Evolutionary conservation across 2,329 filamentous ascomycete species (phyloP), one percentile per base, ranked within the genome.

Genomic region (Ophiostoma perfectum): DNA sequence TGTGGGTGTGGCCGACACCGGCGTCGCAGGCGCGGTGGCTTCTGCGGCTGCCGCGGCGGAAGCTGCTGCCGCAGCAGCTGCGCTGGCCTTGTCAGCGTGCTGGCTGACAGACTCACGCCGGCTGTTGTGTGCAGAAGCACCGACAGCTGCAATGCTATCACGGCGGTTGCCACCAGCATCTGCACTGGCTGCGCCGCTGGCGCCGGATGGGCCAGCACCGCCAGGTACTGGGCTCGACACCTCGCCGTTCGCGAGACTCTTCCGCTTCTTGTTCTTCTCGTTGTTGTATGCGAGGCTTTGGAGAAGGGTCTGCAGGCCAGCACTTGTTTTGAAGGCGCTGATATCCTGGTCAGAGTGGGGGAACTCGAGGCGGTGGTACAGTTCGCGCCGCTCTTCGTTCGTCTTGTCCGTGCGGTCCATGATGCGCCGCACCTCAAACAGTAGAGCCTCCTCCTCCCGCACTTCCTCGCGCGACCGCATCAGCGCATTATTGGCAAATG

Each of bases 341-440:
- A 91, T 91, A 74, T 91, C 90, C 80, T 89, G 78, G 80, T 90
- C 81, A 74, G 83, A 77, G 70, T 83, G 81, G 0, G 93, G 93
- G 71, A 92, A 91, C 75, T 97, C 94, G 11, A 99, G 88, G 66
- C 94, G 87, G 71, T 88, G 86, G 79, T 94, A 97, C 62, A 96
- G 86, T 76, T 97, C 93, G 73, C 89, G 88, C 67, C 95, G 90
- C 76, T 97, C 93, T 72, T 92, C 89, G 76, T 96, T 92, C 75
- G 98, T 90, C 69, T 88, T 88, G 73, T 95, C 91, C 72, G 93
- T 91, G 70, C 93, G 88, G 71, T 91, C 89, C 75, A 96, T 86
- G 72, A 99, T 98, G 70, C 95, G 90, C 75, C 96, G 93, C 68
- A 99, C 86, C 76, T 99, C 95, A 69, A 94, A 85, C 18, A 99